Evolutionary conservation across 2,329 filamentous ascomycete genomes (phyloP).

Genomic region (Dactylellina sp.): DNA sequence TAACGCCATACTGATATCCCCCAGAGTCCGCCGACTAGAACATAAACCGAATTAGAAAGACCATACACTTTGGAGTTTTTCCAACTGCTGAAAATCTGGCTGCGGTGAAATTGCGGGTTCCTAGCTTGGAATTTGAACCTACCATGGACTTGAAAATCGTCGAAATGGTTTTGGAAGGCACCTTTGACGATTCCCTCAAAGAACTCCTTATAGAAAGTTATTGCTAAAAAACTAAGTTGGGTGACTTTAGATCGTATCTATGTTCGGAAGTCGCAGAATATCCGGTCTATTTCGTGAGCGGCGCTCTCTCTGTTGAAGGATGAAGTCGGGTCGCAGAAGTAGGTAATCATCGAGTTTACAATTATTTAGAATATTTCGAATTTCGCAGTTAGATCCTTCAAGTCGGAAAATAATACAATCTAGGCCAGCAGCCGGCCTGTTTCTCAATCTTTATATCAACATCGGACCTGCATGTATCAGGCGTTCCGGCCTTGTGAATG

Average conservation of each 20-base stretch:
- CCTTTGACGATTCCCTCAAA: constrained; percentile 33
- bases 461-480: constrained; percentile 51
- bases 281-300: neutral
- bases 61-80: constrained; percentile 30
- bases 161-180: constrained; percentile 38
- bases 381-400: constrained; percentile 34
- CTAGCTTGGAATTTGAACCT: constrained; percentile 2
- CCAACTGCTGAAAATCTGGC: neutral
- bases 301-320: neutral
- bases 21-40: constrained; percentile 47
- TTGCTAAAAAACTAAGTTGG: neutral
- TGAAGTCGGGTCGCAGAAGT: neutral
- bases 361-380: too few relatives aligned
- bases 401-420: constrained; percentile 24
- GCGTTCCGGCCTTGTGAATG: constrained; percentile 54
- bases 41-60: constrained; percentile 31
- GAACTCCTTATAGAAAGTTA: neutral
- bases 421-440: constrained; percentile 12
- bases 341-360: too few relatives aligned
- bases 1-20: constrained; percentile 52
- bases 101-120: neutral
- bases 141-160: constrained; percentile 42
- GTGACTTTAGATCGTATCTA: constrained; percentile 1
- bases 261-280: constrained; percentile 19
- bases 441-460: constrained; percentile 35